Evolutionary conservation across 1,139 yeast species (phyloP).

Genomic region (Meyerozyma carpophila): DNA sequence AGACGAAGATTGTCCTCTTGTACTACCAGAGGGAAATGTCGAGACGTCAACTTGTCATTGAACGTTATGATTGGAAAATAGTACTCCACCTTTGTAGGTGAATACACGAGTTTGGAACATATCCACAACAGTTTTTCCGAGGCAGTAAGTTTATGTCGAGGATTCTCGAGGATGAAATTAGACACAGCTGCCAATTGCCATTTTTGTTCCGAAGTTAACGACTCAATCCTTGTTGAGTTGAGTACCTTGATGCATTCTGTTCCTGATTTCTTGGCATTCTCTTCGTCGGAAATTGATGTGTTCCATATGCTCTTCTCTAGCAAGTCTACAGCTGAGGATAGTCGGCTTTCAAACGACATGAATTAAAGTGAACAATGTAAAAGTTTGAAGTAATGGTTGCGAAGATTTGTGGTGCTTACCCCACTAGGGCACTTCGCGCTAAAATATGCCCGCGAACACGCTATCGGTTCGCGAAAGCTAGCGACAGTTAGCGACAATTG

Average conservation of each 20-base stretch:
- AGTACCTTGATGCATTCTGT: slow-evolving; percentile 21
- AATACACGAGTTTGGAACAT: slow-evolving; percentile 22
- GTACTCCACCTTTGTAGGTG: slow-evolving; percentile 13
- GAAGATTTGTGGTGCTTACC: not conserved
- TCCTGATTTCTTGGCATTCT: slow-evolving; percentile 15
- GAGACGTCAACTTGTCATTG: slow-evolving; percentile 11
- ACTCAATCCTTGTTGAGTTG: slow-evolving; percentile 15
- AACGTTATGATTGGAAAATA: slow-evolving; percentile 34
- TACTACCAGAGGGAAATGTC: slow-evolving; percentile 3
- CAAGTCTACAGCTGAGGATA: not conserved
- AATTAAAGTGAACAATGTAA: not conserved
- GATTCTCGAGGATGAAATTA: slow-evolving; percentile 15
- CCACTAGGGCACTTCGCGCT: too few relatives aligned
- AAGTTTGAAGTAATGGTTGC: not conserved
- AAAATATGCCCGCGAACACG: too few relatives aligned
- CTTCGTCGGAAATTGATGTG: not conserved
- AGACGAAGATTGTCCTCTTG: slow-evolving; percentile 5
- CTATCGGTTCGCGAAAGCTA: too few relatives aligned
- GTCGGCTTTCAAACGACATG: slow-evolving; percentile 1
- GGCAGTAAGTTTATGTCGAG: slow-evolving; percentile 11
- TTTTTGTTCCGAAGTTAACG: not conserved
- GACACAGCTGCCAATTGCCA: slow-evolving; percentile 13
- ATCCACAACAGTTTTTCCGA: slow-evolving; percentile 39
- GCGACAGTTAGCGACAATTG: too few relatives aligned
- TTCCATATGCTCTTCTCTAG: not conserved